Evolutionary conservation across 164 flowering plant genomes (phyloP).

Genomic region (Macadamia tetraphylla): DNA sequence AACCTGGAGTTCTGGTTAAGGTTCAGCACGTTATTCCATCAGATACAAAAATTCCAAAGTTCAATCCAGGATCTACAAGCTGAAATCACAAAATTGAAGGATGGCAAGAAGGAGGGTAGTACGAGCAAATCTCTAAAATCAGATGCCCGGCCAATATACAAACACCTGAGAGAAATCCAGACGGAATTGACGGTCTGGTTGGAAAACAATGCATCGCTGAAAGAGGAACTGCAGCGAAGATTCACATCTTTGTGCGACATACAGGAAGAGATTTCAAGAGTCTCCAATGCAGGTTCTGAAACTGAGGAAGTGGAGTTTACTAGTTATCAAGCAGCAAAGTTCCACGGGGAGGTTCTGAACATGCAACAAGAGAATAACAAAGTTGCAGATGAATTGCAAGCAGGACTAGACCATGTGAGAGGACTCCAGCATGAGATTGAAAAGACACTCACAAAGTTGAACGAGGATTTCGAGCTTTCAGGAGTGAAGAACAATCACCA

Average conservation of each 20-base stretch:
- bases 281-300: conserved; percentile 38
- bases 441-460: conserved; percentile 41
- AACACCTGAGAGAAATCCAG: conserved; percentile 55
- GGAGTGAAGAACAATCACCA: conserved; percentile 25
- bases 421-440: conserved; percentile 51
- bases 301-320: conserved; percentile 45
- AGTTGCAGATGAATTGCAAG: conserved; percentile 71
- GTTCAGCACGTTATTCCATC: conserved; percentile 52
- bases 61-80: conserved; percentile 38
- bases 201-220: conserved; percentile 42
- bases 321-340: conserved; percentile 72
- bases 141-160: conserved; percentile 51
- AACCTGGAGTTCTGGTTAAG: conserved; percentile 68
- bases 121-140: conserved; percentile 26
- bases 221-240: conserved; percentile 54
- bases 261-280: conserved; percentile 55
- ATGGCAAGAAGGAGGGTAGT: conserved; percentile 24
- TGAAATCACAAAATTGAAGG: conserved; percentile 39
- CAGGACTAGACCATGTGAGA: conserved; percentile 56
- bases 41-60: conserved; percentile 57
- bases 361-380: conserved; percentile 91
- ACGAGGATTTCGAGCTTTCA: conserved; percentile 37
- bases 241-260: conserved; percentile 51
- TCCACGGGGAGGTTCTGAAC: conserved; percentile 81
- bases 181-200: conserved; percentile 60